phyloP scores from a whole-genome alignment of 2,329 filamentous ascomycete genomes.

The Fusarium caatingaense region DNA sequence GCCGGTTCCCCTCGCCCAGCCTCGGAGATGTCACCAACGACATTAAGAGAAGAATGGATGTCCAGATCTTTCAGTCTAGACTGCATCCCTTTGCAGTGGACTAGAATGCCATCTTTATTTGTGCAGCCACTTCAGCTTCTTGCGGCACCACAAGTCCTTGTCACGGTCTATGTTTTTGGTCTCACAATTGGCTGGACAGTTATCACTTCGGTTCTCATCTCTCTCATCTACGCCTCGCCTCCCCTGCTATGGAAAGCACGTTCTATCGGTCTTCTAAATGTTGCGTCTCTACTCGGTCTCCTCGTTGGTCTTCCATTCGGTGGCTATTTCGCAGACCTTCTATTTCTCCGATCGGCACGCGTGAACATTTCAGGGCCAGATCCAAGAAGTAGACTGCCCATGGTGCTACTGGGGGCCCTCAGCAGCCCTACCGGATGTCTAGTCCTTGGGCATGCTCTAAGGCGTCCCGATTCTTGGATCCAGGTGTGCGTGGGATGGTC shows the following conservation, averaged over 20 bases:
- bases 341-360: not conserved
- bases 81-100: not conserved
- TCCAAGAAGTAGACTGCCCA: slow-evolving; percentile 3
- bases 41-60: not conserved
- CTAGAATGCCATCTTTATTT: not conserved
- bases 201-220: not conserved
- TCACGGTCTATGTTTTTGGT: slow-evolving; percentile 11
- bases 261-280: not conserved
- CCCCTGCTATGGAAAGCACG: slow-evolving; percentile 1
- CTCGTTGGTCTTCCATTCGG: not conserved
- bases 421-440: slow-evolving; percentile 4
- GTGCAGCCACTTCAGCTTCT: not conserved
- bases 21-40: not conserved
- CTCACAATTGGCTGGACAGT: slow-evolving; percentile 17
- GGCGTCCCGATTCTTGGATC: not conserved
- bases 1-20: not conserved
- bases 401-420: not conserved
- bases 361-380: not conserved
- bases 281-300: not conserved
- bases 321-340: slow-evolving; percentile 1
- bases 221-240: not conserved
- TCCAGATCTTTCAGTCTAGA: not conserved
- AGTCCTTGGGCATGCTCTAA: not conserved
- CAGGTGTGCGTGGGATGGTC: slow-evolving; percentile 3
- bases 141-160: not conserved